These are phyloP conservation scores for Nectriaceae sp. DNA, from an alignment of 2,329 filamentous ascomycete genomes.

Conservation along the genomic window DNA sequence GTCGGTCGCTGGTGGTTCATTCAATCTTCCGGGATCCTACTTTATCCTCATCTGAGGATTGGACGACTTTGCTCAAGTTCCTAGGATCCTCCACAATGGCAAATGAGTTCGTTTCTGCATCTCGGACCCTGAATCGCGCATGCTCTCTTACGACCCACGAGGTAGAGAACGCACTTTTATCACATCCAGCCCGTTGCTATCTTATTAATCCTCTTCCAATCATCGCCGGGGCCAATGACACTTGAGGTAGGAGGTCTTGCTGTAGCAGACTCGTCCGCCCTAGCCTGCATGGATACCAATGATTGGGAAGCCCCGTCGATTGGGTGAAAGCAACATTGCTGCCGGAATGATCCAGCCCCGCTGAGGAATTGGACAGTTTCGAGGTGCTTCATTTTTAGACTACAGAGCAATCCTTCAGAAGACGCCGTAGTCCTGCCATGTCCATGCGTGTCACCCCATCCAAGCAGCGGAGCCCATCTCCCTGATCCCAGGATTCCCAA, in stretches of 20 bases:
- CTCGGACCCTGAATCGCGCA: slow-evolving; percentile 22
- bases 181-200: slow-evolving; percentile 4
- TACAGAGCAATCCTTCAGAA: slow-evolving; percentile 6
- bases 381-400: slow-evolving; percentile 9
- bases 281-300: background rate
- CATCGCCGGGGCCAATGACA: slow-evolving; percentile 4
- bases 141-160: slow-evolving; percentile 9
- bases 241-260: background rate
- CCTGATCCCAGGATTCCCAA: slow-evolving; percentile 12
- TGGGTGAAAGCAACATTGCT: slow-evolving; percentile 4
- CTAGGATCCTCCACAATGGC: background rate
- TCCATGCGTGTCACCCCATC: slow-evolving; percentile 26
- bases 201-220: slow-evolving; percentile 9
- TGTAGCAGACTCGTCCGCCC: slow-evolving; percentile 1
- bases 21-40: slow-evolving; percentile 7
- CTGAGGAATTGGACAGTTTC: slow-evolving; percentile 20
- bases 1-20: slow-evolving; percentile 13
- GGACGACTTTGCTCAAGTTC: background rate
- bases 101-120: slow-evolving; percentile 2
- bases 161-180: slow-evolving; percentile 5
- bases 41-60: background rate
- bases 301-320: slow-evolving; percentile 7
- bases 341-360: slow-evolving; percentile 6
- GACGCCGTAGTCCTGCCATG: slow-evolving; percentile 1
- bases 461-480: slow-evolving; percentile 14